These are phyloP conservation scores for Nicotiana knightiana DNA, from an alignment of 257 asterid genomes.

Conservation along the genomic window DNA sequence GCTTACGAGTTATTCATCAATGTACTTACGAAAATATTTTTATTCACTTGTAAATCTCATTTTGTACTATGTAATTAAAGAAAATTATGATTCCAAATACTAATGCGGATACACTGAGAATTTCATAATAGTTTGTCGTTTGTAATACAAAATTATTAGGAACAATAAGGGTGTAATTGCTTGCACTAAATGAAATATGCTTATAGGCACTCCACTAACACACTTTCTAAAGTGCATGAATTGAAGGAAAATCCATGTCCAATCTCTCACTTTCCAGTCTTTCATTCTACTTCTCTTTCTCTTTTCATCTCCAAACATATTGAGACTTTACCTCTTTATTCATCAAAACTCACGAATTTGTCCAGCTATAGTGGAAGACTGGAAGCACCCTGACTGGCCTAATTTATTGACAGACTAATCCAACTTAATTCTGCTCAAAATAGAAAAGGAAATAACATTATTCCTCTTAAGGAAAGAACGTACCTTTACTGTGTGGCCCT, in stretches of 20 bases:
- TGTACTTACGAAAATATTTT: too few species aligned
- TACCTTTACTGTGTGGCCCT: conserved; percentile 78
- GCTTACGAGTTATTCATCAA: too few species aligned
- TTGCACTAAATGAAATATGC: neutral
- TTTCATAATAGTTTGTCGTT: neutral
- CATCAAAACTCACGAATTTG: neutral
- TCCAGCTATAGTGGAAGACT: neutral
- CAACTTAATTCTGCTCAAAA: neutral
- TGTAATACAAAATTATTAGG: neutral
- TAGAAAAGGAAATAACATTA: neutral
- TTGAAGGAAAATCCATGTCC: neutral
- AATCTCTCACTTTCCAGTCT: neutral
- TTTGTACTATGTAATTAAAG: too few species aligned
- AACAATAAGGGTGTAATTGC: neutral
- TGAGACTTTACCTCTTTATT: neutral
- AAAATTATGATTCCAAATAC: too few species aligned
- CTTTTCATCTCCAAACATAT: neutral
- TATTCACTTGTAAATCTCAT: too few species aligned
- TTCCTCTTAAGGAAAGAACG: neutral
- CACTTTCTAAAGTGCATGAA: neutral
- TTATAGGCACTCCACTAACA: neutral
- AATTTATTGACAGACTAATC: neutral
- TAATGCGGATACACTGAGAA: neutral
- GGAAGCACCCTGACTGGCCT: neutral
- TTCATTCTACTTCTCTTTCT: neutral